Evolutionary conservation across 192 early-diverging fungal genomes (phyloP), one percentile per base, ranked within the genome.

Genomic region (Coemansia sp.): DNA sequence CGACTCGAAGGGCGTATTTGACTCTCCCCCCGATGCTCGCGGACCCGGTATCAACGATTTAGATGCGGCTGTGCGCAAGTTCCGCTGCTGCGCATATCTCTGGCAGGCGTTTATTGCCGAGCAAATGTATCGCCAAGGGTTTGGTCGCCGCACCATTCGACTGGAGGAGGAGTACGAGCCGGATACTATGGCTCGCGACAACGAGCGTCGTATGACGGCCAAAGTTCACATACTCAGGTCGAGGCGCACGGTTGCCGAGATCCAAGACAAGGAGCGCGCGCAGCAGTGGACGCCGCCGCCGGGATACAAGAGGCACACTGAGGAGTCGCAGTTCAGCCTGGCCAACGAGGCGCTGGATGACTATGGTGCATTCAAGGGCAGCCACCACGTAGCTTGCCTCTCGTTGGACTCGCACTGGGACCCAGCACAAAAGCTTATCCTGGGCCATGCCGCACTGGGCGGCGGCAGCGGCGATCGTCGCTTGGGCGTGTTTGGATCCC

Each of bases 41-140:
- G 71, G 78, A 0, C 70, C 71, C 1, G 75, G 78, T 2, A 60
- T 77, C 7, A 85, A 87, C 69, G 75, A 76, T 11, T 48, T 90
- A 5, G 78, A 84, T 7, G 72, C 78, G 15, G 89, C 87, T 0
- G 69, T 83, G 27, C 73, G 78, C 62, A 89, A 89, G 63, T 69
- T 90, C 34, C 70, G 90, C 6, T 89, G 85, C 70, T 80, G 82
- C 12, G 88, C 81, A 5, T 90, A 91, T 66, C 70, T 91, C 55
- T 91, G 90, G 90, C 90, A 91, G 70, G 90, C 90, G 11, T 91
- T 88, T 67, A 85, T 84, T 29, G 77, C 90, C 9, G 90, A 91
- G 68, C 88, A 90, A 72, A 79, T 91, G 77, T 75, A 89, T 65
- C 85, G 90, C 17, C 76, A 86, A 37, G 90, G 89, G 19, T 88